These are phyloP conservation scores for Paraphaeosphaeria sporulosa DNA, from an alignment of 2,329 filamentous ascomycete genomes.

Conservation along the genomic window DNA sequence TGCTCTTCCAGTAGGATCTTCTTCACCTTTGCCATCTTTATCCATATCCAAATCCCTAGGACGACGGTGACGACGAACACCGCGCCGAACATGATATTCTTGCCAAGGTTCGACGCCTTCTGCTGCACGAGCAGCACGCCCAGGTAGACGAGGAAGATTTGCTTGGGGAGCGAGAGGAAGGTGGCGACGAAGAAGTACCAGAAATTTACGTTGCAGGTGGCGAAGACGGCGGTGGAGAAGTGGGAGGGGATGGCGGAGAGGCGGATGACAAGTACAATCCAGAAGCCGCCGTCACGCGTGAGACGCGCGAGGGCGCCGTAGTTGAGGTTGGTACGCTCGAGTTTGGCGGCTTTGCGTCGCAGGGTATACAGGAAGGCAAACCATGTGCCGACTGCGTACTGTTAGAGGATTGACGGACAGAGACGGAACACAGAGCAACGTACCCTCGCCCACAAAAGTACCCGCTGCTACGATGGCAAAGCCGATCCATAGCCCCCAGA, in stretches of 20 bases:
- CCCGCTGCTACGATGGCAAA: constrained; percentile 45
- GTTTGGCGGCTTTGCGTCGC: constrained; percentile 37
- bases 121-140: constrained; percentile 43
- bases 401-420: background rate
- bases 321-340: constrained; percentile 47
- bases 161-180: constrained; percentile 44
- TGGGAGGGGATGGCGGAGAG: constrained; percentile 45
- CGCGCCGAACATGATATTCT: constrained; percentile 41
- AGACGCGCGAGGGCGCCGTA: constrained; percentile 46
- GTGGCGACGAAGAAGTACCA: constrained; percentile 46
- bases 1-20: constrained; percentile 44
- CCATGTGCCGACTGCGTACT: constrained; percentile 42
- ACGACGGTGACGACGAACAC: constrained; percentile 40
- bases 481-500: constrained; percentile 45
- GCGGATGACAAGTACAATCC: constrained; percentile 45
- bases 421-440: constrained; percentile 9
- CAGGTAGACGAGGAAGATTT: constrained; percentile 47
- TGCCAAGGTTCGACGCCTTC: constrained; percentile 30
- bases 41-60: constrained; percentile 43
- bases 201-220: constrained; percentile 48
- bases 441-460: constrained; percentile 46
- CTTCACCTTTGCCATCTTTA: constrained; percentile 45
- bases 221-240: constrained; percentile 46
- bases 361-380: constrained; percentile 45
- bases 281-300: constrained; percentile 44